phyloP scores from a whole-genome alignment of 2,329 filamentous ascomycete species.

The Alternaria sp. region DNA sequence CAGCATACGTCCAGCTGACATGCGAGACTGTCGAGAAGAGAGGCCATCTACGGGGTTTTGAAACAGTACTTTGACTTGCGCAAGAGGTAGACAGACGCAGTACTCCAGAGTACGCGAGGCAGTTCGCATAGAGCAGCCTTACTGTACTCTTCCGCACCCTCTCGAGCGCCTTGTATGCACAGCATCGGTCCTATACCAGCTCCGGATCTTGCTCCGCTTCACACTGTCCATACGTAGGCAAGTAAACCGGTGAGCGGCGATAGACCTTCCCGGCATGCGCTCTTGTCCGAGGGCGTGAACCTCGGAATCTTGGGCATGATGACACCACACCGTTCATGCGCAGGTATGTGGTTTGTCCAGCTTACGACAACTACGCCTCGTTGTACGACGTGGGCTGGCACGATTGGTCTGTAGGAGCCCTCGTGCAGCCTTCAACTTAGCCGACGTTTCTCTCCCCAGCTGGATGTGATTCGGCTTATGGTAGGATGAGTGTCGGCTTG shows the following conservation, averaged over 20 bases:
- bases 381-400: constrained; percentile 7
- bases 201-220: not conserved
- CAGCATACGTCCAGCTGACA: not conserved
- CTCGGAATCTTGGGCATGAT: not conserved
- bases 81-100: not conserved
- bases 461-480: not conserved
- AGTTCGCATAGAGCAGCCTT: constrained; percentile 9
- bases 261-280: constrained; percentile 7
- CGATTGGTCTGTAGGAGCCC: constrained; percentile 1
- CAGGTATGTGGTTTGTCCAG: constrained; percentile 1
- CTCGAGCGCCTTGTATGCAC: not conserved
- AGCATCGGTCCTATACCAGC: constrained; percentile 8
- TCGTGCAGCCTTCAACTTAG: not conserved
- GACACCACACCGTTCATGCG: not conserved
- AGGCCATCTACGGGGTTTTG: not conserved
- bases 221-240: not conserved
- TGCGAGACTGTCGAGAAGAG: not conserved
- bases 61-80: not conserved
- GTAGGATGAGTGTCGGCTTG: not conserved
- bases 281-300: constrained; percentile 6
- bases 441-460: not conserved
- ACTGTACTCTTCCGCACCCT: not conserved
- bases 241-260: not conserved
- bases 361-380: not conserved
- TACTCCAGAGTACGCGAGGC: not conserved